These are phyloP conservation scores for Nepenthes mirabilis DNA, from an alignment of 148 eudicot species.

Conservation along the genomic window DNA sequence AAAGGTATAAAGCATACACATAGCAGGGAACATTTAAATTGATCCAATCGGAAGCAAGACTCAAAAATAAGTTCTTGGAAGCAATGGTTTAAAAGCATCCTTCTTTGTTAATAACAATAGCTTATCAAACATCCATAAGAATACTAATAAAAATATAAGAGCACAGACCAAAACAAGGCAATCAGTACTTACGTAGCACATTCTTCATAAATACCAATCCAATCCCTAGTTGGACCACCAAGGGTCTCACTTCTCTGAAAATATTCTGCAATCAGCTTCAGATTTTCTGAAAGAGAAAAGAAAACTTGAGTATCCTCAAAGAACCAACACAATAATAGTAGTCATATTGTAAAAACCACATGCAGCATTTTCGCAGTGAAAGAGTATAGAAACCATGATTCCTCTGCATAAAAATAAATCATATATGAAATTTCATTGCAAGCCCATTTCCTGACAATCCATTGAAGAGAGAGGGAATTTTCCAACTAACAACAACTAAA, in stretches of 20 bases:
- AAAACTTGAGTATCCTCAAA: not conserved
- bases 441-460: too few species aligned
- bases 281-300: conserved; percentile 49
- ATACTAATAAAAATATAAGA: not conserved
- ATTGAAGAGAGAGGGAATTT: too few species aligned
- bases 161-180: not conserved
- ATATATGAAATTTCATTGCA: too few species aligned
- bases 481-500: too few species aligned
- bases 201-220: conserved; percentile 94
- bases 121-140: not conserved
- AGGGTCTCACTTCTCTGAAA: conserved; percentile 86
- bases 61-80: too few species aligned
- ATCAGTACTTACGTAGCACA: conserved; percentile 71
- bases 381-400: not conserved
- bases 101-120: too few species aligned
- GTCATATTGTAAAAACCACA: not conserved
- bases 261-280: conserved; percentile 90
- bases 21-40: too few species aligned
- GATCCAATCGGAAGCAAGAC: too few species aligned
- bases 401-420: too few species aligned
- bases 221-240: conserved; percentile 90
- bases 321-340: too few species aligned
- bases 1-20: too few species aligned
- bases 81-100: too few species aligned
- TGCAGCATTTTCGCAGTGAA: not conserved